Evolutionary conservation across 768 basidiomycete species (phyloP), one percentile per base, ranked within the genome.

Genomic region (Daedaleopsis nitida): DNA sequence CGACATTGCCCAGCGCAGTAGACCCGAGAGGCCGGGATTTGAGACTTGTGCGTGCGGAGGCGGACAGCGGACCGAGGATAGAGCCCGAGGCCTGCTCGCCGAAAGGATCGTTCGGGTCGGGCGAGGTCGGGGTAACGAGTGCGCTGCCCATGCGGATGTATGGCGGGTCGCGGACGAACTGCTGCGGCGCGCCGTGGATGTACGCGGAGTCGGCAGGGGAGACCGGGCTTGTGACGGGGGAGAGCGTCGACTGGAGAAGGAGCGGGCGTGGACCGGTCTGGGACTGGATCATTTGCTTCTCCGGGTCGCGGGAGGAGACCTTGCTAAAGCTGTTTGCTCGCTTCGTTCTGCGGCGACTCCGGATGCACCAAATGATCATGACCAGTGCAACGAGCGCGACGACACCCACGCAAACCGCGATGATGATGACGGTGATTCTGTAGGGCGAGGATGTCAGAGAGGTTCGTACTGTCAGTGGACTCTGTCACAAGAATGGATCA

Each of bases 401-500:
- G 9, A 77, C 69, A n/a, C 77, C 77, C 37, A 76, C 81, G 34
- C 63, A 65, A 1, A 62, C 62, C 38, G 78, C 73, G 38, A 80
- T 71, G 7, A 81, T 82, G 52, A 86, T 80, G 54, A 83, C 73
- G 11, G 79, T 74, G 23, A 70, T 70, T 62, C 82, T 86, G 47
- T 24, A 24, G 9, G 8, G 11, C 19, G 1, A 24, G 6, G 23
- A 2, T 4, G 23, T 11, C 7, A 24, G 47, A 3, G 23, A 13
- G 1, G 17, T 45, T 17, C n/a, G n/a, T 45, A n/a, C 44, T 45
- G 27, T 32, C 27, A 32, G 27, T 32, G 4, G 7, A 7, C 27
- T 32, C 27, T 32, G 27, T 32, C 27, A 7, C 27, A 32, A 32
- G 27, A 32, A 32, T 32, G 27, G 7, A 32, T 32, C 27, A 32